These are phyloP conservation scores for Adansonia gregorii DNA, from an alignment of 441 rosid genomes.

Conservation along the genomic window DNA sequence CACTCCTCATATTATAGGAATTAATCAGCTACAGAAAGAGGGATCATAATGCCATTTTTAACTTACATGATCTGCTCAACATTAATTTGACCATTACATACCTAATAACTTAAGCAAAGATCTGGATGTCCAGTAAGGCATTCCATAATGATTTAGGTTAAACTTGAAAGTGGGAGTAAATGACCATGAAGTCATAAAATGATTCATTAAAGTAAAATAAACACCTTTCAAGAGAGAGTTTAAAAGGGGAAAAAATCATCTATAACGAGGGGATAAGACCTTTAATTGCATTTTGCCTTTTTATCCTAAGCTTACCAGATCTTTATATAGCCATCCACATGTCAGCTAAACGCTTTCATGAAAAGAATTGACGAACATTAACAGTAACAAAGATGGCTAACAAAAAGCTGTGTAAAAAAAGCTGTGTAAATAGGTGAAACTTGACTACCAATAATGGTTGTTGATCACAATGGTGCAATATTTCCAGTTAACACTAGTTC, in stretches of 20 bases:
- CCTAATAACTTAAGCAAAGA: not conserved
- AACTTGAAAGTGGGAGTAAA: not conserved
- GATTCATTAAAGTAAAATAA: not conserved
- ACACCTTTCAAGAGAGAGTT: not conserved
- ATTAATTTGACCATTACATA: not conserved
- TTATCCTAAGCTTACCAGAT: not conserved
- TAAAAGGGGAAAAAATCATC: not conserved
- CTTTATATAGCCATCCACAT: not conserved
- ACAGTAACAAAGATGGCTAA: not conserved
- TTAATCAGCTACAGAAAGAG: not conserved
- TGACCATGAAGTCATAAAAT: not conserved
- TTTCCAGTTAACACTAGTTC: not conserved
- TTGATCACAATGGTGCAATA: not conserved
- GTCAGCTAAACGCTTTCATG: not conserved
- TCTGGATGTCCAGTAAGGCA: not conserved
- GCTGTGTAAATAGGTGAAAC: slow-evolving; percentile 5
- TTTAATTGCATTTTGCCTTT: not conserved
- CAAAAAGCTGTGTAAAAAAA: slow-evolving; percentile 4
- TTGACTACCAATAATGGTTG: not conserved
- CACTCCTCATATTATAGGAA: not conserved
- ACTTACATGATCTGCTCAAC: not conserved
- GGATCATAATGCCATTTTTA: not conserved
- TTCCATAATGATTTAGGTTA: not conserved
- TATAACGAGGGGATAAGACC: not conserved
- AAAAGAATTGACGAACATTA: not conserved